Conservation (phyloP, 192 early-diverging fungal species). For the Entophlyctis luteolus region DNA sequence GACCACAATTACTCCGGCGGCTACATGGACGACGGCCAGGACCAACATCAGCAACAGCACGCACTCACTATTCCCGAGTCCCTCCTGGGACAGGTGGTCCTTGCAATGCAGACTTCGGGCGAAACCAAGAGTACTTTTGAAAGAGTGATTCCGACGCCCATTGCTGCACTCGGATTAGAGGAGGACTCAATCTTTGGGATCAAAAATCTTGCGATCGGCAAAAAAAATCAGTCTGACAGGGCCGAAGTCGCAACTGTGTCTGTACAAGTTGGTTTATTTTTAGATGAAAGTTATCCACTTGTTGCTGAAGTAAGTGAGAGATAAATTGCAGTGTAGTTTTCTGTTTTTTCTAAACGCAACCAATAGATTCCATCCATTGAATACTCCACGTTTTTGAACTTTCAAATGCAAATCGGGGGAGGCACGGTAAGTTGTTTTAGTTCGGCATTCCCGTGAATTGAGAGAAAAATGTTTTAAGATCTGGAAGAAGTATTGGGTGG, state of each 20-base stretch:
- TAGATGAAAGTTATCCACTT: constrained; percentile 36
- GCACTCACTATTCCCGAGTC: constrained; percentile 18
- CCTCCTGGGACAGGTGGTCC: constrained; percentile 12
- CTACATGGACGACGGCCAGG: no score
- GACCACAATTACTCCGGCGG: no score
- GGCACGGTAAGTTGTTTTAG: constrained; percentile 15
- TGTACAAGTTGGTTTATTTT: constrained; percentile 30
- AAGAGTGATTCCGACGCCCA: neutral
- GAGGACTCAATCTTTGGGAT: no score
- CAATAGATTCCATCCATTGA: constrained; percentile 24
- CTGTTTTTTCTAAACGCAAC: neutral
- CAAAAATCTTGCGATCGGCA: no score
- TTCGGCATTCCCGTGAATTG: no score
- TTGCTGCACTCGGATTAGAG: no score
- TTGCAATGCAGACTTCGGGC: neutral
- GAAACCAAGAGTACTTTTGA: constrained; percentile 20
- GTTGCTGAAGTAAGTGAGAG: constrained; percentile 29
- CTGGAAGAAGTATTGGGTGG: constrained; percentile 47
- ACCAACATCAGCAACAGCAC: no score
- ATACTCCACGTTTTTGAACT: constrained; percentile 39
- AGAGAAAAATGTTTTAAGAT: constrained; percentile 17
- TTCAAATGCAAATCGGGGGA: constrained; percentile 28
- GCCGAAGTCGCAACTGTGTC: constrained; percentile 31
- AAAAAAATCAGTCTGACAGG: no score
- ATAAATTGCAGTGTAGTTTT: neutral